Base-by-base conservation (phyloP, 768 basidiomycete species). In the Psilocybe cubensis region DNA sequence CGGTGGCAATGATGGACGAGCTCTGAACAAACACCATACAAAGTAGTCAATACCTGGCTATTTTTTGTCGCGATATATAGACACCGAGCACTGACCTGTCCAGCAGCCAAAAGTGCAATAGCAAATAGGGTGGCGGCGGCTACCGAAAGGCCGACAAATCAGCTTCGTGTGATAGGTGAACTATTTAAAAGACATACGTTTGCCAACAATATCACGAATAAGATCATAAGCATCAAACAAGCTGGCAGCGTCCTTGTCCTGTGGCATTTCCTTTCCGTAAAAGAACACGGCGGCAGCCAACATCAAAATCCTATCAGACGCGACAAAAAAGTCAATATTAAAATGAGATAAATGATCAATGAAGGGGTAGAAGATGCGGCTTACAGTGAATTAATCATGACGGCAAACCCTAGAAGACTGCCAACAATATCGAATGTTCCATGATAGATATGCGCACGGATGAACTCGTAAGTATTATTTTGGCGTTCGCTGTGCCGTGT, bases 111-210 rank as follows among this genome's bases (percentile, higher is more conserved):
- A 12, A 98, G 75, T 2, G 92, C 92, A 40, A 98, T 68, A 1
- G 96, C 95, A 64, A 97, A 98, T 38, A 97, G 73, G n/a, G 86
- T 83, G 0, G 90, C 95, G 7, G 92, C 88, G 38, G 82, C 92
- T 92, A 18, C 27, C 24, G 28, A 4, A 31, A n/a, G 35, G 8
- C 14, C 41, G 21, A 33, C 57, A 44, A 51, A 38, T 52, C 14
- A n/a, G 41, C 24, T 20, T 35, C 14, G 38, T 33, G 40, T 3
- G 44, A 55, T 31, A 28, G 40, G 25, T 43, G 18, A 28, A 17
- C 55, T 49, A 33, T 40, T 11, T 17, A 52, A 7, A 9, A 20
- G 7, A 60, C 58, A 64, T 70, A 85, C 91, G 79, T 69, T 82
- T 74, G 4, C 94, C 93, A 43, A 97, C 81, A 43, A 79, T 70